Evolutionary conservation across 805 yeast genomes (phyloP), one percentile per base, ranked within the genome.

Genomic region (Huiozyma naganishii): DNA sequence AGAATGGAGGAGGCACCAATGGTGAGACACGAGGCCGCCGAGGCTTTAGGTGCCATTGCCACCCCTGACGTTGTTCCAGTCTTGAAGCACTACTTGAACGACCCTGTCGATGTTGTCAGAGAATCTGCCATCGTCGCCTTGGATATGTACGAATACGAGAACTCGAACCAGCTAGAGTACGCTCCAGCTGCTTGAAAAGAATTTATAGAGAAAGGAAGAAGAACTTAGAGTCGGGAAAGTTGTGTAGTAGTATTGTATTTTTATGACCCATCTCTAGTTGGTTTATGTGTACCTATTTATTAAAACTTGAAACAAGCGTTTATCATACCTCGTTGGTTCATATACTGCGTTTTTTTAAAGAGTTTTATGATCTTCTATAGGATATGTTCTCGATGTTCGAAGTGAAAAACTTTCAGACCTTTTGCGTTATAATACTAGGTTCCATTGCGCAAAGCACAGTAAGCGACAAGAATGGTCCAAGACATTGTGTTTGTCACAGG

Each of bases 21-120:
- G 99, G 98, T 94, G 32, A 83, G 99, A 69, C 99, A 92, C 62
- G 99, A 92, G 69, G 98, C 97, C 46, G 98, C 97, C 27, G 99
- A 92, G 69, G 98, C 98, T 27, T 73, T 94, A 55, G 98, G 98
- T 28, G 77, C 95, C 29, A 92, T 92, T 61, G 97, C 96, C 28
- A 86, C 97, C 7, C 95, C 86, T 57, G 97, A 90, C 46, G 95
- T 90, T 34, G 72, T 90, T 51, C 96, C 97, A 11, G 82, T 92
- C 32, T 76, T 94, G 58, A 75, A 83, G 62, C 69, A 79, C 38
- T 84, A 84, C 63, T 73, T 89, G 55, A 70, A 76, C 52, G 98
- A 92, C 62, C 71, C 76, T 47, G 96, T 85, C 54, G 76, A 72
- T 45, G 98, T 92, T 35, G 99, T 92, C 41, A 80, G 97, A 62